These are phyloP conservation scores for Citropsis articulata DNA, from an alignment of 345 rosid species.

Conservation along the genomic window DNA sequence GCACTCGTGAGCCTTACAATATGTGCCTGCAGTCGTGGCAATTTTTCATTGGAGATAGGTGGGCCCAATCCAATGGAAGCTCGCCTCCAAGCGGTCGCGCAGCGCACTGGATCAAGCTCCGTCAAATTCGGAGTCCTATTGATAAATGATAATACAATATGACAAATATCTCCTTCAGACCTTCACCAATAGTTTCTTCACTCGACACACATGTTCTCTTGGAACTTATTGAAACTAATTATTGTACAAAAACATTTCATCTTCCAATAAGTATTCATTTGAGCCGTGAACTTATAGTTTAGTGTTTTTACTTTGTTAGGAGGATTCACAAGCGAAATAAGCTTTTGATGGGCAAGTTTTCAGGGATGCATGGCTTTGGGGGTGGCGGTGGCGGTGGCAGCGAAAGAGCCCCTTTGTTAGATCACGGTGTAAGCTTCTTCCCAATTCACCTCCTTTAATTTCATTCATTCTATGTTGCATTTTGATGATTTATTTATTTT, in stretches of 20 bases:
- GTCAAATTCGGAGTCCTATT: too few species aligned
- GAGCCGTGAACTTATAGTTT: not conserved
- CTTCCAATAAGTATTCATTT: not conserved
- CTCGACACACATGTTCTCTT: not conserved
- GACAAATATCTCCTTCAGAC: too few species aligned
- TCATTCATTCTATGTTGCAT: not conserved
- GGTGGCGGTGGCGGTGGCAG: constrained; percentile 10
- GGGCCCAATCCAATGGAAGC: too few species aligned
- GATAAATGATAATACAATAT: too few species aligned
- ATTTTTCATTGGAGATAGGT: rapidly evolving
- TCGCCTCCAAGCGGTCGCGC: too few species aligned
- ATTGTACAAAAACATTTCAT: not conserved
- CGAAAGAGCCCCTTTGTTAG: constrained; percentile 36
- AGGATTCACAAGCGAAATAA: not conserved
- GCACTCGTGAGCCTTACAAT: too few species aligned
- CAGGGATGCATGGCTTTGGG: constrained; percentile 16
- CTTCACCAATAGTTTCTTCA: too few species aligned
- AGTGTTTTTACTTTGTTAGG: not conserved
- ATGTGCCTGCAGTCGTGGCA: not conserved
- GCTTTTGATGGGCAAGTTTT: constrained; percentile 4
- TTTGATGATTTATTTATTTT: not conserved
- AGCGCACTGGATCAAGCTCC: too few species aligned
- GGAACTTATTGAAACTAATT: not conserved
- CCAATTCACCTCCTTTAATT: not conserved
- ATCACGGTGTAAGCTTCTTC: constrained; percentile 25